phyloP scores from a whole-genome alignment of 1,139 yeast species.

The Diutina scorzettiae region DNA sequence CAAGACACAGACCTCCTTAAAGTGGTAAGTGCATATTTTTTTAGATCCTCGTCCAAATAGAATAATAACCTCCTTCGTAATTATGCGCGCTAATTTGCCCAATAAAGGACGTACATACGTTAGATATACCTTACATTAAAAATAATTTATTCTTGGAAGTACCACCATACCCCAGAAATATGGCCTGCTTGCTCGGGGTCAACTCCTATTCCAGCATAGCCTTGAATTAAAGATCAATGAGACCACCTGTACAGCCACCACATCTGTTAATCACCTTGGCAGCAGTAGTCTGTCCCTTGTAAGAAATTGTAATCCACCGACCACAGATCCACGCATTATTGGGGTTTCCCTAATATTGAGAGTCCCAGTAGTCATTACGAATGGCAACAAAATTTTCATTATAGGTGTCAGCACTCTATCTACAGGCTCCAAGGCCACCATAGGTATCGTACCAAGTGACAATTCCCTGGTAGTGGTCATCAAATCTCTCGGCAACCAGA shows the following conservation, averaged over 20 bases:
- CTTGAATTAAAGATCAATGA: background rate
- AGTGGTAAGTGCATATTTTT: no score
- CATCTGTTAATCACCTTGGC: background rate
- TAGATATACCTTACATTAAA: no score
- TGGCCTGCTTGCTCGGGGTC: background rate
- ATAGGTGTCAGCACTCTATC: background rate
- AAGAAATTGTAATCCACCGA: background rate
- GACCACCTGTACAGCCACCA: background rate
- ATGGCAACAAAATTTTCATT: background rate
- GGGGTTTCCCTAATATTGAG: background rate
- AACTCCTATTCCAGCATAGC: background rate
- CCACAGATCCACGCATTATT: conserved; percentile 2
- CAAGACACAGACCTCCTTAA: no score
- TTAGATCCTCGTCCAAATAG: no score
- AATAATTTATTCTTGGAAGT: background rate
- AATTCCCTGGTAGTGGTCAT: no score
- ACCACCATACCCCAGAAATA: background rate
- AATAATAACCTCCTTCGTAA: no score
- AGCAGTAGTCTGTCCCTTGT: background rate
- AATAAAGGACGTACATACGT: no score
- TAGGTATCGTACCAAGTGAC: background rate
- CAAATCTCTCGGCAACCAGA: no score
- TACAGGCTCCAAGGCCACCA: background rate
- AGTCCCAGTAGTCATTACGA: background rate
- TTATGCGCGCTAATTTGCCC: no score